These are phyloP conservation scores for Moricandia arvensis DNA, from an alignment of 345 rosid species.

Conservation along the genomic window DNA sequence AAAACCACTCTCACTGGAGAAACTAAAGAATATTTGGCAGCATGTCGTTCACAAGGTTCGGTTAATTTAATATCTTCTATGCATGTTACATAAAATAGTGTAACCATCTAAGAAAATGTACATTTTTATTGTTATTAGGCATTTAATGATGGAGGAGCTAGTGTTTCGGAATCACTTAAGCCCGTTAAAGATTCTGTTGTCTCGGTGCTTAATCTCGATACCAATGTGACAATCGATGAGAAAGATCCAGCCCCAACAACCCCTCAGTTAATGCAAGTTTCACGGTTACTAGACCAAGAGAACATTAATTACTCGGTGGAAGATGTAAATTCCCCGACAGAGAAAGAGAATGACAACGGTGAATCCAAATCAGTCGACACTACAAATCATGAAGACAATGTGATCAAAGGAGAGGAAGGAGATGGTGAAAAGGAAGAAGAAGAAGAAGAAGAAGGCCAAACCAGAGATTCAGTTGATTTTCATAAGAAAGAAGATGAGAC, in stretches of 20 bases:
- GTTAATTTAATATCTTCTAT: not conserved
- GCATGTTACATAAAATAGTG: not conserved
- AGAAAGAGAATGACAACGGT: constrained; percentile 43
- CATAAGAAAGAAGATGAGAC: constrained; percentile 18
- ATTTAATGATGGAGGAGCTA: constrained; percentile 60
- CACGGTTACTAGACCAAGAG: constrained; percentile 63
- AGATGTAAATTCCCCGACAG: constrained; percentile 35
- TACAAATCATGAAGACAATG: constrained; percentile 31
- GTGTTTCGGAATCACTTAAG: constrained; percentile 54
- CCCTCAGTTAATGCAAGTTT: constrained; percentile 66
- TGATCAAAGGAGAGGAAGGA: constrained; percentile 28
- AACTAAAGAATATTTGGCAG: constrained; percentile 91
- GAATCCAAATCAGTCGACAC: constrained; percentile 93
- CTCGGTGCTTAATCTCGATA: constrained; percentile 55
- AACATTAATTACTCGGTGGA: constrained; percentile 53
- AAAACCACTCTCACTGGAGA: constrained; percentile 80
- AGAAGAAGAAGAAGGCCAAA: constrained; percentile 34
- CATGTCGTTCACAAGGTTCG: constrained; percentile 92
- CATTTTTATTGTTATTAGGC: constrained; percentile 46
- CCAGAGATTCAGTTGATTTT: not conserved
- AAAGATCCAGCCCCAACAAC: constrained; percentile 78
- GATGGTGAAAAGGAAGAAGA: constrained; percentile 52
- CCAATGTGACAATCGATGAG: constrained; percentile 40
- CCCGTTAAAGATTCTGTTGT: constrained; percentile 71
- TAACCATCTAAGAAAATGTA: not conserved